Base-by-base conservation (phyloP, 805 yeast genomes). In the Cyberlindnera lachancei region DNA sequence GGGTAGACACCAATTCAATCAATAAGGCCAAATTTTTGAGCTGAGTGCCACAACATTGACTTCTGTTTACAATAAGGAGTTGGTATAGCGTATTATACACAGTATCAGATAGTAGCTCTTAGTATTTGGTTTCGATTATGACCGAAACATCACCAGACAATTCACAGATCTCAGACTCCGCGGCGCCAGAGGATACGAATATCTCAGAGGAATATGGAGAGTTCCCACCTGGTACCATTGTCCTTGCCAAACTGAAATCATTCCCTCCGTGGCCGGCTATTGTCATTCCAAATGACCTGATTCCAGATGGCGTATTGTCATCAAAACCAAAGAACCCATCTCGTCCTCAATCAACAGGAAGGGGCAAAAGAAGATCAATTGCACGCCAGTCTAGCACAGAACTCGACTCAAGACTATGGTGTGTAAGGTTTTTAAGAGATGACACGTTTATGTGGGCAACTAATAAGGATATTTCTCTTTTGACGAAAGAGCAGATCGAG, bases 251-350 rank as follows among this genome's bases (percentile, higher is more conserved):
- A 55, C 75, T 85, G 29, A 85, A 83, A 49, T 94, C 94, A 7
- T 85, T 76, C 51, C 83, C 94, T 3, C 80, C 88, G 25, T 85
- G 95, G 95, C 95, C 95, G 0, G 87, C 88, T 3, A 77, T 84
- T 75, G 75, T 83, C 4, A 68, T 84, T 4, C 79, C 77, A 2
- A 70, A 62, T 37, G 64, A 67, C 13, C 55, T 72, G 7, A 63
- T 84, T 6, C 92, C 94, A 1, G 70, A 61, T 15, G 60, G 66
- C 43, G 71, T 83, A 18, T 42, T 58, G 17, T 53, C 56, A 13
- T 67, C 64, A 38, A 69, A 64, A 36, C 83, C 85, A 12, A 71
- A 71, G 42, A 42, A 58, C 10, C 33, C 50, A 13, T 18, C 34
- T 8, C n/a, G n/a, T n/a, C n/a, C n/a, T n/a, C 27, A 25, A 15